phyloP scores from a whole-genome alignment of 768 basidiomycete species.

The Collybia sordida region DNA sequence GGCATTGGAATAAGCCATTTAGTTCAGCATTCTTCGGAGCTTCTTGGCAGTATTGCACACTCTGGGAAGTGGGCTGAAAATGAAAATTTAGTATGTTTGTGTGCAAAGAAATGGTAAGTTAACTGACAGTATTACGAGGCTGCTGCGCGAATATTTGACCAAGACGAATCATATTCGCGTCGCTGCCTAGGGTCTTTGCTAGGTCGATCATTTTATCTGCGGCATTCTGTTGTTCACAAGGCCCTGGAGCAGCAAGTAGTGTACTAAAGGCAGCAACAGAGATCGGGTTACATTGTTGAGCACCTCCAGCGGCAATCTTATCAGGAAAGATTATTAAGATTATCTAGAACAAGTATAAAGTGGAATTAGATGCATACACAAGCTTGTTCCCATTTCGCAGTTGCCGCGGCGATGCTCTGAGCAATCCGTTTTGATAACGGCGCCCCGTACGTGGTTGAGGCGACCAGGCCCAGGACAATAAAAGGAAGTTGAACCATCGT shows the following conservation, averaged over 20 bases:
- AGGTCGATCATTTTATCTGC: constrained; percentile 53
- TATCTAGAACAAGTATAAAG: not conserved
- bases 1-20: constrained; percentile 58
- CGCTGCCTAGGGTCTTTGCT: constrained; percentile 40
- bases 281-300: constrained; percentile 52
- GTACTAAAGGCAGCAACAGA: constrained; percentile 56
- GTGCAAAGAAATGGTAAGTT: not conserved
- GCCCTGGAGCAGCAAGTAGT: constrained; percentile 55
- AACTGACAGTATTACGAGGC: constrained; percentile 51
- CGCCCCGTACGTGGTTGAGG: constrained; percentile 28
- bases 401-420: constrained; percentile 40
- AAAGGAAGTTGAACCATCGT: constrained; percentile 32
- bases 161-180: constrained; percentile 46
- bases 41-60: constrained; percentile 53
- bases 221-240: constrained; percentile 56
- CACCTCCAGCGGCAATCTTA: constrained; percentile 57
- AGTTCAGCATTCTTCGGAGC: constrained; percentile 52
- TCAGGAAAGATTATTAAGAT: not conserved
- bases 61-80: constrained; percentile 38
- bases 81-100: not conserved
- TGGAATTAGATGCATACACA: constrained; percentile 38
- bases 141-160: constrained; percentile 58
- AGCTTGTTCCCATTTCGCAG: constrained; percentile 43
- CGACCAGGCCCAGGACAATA: constrained; percentile 30
- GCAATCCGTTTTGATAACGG: constrained; percentile 47